Evolutionary conservation across 768 basidiomycete species (phyloP), one percentile per base, ranked within the genome.

Genomic region (Lentinula sp.): DNA sequence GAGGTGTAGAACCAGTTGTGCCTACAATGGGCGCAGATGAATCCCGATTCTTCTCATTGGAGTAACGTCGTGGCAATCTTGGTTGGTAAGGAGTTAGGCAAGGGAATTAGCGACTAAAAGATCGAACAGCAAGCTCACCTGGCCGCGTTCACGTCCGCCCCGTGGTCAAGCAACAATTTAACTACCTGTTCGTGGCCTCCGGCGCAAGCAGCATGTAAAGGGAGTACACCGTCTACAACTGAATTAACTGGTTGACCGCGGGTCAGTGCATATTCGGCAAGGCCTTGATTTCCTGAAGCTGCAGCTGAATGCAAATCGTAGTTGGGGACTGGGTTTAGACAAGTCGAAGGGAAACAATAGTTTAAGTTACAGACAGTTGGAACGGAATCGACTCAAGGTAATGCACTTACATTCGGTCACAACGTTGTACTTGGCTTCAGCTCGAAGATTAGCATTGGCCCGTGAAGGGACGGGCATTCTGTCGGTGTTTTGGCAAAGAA

Each of bases 101-200:
- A 39, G 3, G 16, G 10, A 42, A 52, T 56, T n/a, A 61, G 51
- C 60, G 59, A 1, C 42, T 43, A 54, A 63, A 15, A 49, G 43
- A 64, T 23, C 18, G 4, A 8, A 64, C 48, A 67, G 15, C 13
- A 54, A 15, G 71, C 83, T 62, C 57, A 91, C 91, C 95, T 86
- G 57, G 93, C 89, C 4, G 95, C 95, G 74, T 98, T 98, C 35
- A 98, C 96, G 70, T 99, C 97, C n/a, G 97, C 97, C 20, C 97
- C 96, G 61, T 86, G 79, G 63, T 97, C 93, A 68, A 99, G 90
- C 50, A 99, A 77, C 64, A 95, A 80, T 67, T 85, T 84, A 43
- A 98, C 94, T 48, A 98, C 91, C 61, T 87, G 82, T 60, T 90
- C 91, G 69, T 85, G 91, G 1, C 97, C 97, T 23, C 93, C 93